Base-by-base conservation (phyloP, 208 protist genomes). In the Acanthamoeba healyi region DNA sequence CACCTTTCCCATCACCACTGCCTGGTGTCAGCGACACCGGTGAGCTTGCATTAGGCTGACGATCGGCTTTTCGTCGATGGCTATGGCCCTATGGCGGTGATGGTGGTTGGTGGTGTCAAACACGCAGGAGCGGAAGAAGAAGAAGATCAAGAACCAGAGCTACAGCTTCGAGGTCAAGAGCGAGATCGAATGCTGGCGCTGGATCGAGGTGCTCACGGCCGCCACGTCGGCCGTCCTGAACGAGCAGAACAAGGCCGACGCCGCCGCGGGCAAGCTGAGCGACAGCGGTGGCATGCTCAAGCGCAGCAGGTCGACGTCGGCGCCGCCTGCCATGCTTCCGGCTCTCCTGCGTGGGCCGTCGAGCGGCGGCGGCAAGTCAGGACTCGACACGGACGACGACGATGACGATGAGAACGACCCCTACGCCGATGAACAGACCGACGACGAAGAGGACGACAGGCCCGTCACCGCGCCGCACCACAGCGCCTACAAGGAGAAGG, bases 121-220 rank as follows among this genome's bases (percentile, higher is more conserved):
- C n/a, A 79, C 5, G 7, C 40, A 82, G 72, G 77, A 86, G 77
- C 38, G 77, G 12, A 86, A 86, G 46, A 86, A 86, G 77, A 86
- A 58, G 46, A 86, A 86, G 44, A 38, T 86, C n/a, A 86, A 86
- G 77, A 58, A 49, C 77, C 77, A 86, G 77, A 6, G 29, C 6
- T 86, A 86, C 77, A 86, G 77, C 77, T 86, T 86, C 77, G 77
- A 86, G 46, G 77, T 86, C 40, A 86, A 58, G 77, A 58, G 77
- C n/a, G 77, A 86, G 44, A 49, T 86, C 26, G 77, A 86, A 26
- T 86, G 77, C 46, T 86, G 77, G 77, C 77, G 46, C 26, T 86
- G 77, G 77, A 86, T 86, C 44, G 77, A 86, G 77, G 44, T 86
- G n/a, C 77, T 86, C 77, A 58, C 40, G n/a, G 22, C 38, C 29